phyloP scores from a whole-genome alignment of 2,329 filamentous ascomycete species.

The Alternaria ventricosa region DNA sequence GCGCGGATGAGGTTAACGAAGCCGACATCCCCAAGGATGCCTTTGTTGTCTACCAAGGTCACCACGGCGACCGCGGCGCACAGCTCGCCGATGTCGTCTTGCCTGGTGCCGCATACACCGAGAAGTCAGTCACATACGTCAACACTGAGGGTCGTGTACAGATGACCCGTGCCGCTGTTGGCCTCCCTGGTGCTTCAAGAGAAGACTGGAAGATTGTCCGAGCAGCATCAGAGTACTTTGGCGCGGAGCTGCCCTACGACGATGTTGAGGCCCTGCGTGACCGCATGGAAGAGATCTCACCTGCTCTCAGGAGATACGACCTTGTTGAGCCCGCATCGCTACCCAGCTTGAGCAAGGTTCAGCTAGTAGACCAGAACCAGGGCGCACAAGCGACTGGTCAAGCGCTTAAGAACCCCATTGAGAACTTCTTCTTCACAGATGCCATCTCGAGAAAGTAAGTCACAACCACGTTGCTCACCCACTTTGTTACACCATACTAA shows the following conservation, averaged over 20 bases:
- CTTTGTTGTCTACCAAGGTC: conserved; percentile 97
- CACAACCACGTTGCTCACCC: neutral
- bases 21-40: conserved; percentile 92
- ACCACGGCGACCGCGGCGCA: conserved; percentile 93
- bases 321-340: conserved; percentile 79
- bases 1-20: conserved; percentile 87
- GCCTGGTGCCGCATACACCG: conserved; percentile 93
- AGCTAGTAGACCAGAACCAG: conserved; percentile 96
- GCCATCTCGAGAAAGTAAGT: conserved; percentile 91
- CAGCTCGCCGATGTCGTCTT: conserved; percentile 93
- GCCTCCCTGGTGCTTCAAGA: conserved; percentile 84
- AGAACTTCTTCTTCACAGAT: conserved; percentile 99
- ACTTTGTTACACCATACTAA: conserved; percentile 14
- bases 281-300: conserved; percentile 94
- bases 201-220: conserved; percentile 99
- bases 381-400: conserved; percentile 74
- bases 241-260: conserved; percentile 86
- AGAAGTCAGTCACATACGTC: conserved; percentile 94
- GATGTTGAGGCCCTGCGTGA: conserved; percentile 88
- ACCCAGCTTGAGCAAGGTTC: conserved; percentile 84
- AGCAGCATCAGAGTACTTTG: conserved; percentile 89
- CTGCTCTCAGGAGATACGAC: conserved; percentile 87
- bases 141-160: conserved; percentile 98
- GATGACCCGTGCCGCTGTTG: conserved; percentile 88
- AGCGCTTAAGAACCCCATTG: conserved; percentile 82